phyloP scores from a whole-genome alignment of 306 rosid genomes.

The Vigna hirtella region DNA sequence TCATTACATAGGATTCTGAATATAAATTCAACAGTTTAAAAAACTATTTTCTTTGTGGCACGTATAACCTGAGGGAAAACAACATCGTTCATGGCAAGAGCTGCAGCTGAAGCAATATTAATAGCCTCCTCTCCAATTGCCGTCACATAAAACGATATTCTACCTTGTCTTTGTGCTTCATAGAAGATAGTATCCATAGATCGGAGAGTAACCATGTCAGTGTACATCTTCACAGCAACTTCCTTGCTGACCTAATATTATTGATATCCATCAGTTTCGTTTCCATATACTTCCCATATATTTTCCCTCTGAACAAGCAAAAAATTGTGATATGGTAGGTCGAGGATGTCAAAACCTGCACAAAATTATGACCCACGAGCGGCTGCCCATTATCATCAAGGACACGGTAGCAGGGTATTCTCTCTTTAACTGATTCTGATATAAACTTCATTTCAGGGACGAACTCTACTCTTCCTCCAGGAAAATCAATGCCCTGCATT shows the following conservation, averaged over 20 bases:
- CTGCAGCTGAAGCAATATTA: conserved; percentile 92
- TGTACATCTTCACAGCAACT: conserved; percentile 74
- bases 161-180: conserved; percentile 96
- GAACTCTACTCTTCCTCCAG: conserved; percentile 76
- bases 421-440: conserved; percentile 57
- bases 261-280: conserved; percentile 15
- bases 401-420: conserved; percentile 72
- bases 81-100: conserved; percentile 68
- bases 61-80: conserved; percentile 85
- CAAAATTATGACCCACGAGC: conserved; percentile 47
- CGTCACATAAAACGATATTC: conserved; percentile 85
- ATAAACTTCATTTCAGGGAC: conserved; percentile 65
- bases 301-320: neutral
- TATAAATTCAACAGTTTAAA: conserved; percentile 20
- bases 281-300: neutral
- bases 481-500: conserved; percentile 67
- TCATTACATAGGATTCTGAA: conserved; percentile 2
- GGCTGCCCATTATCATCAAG: conserved; percentile 75
- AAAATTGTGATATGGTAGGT: neutral
- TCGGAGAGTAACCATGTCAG: conserved; percentile 81
- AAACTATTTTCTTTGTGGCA: neutral
- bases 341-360: conserved; percentile 57
- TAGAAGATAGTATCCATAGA: conserved; percentile 90
- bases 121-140: conserved; percentile 86
- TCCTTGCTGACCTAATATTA: conserved; percentile 64